Conservation (phyloP, 164 flowering plant genomes). For the Berberis vulgaris region DNA sequence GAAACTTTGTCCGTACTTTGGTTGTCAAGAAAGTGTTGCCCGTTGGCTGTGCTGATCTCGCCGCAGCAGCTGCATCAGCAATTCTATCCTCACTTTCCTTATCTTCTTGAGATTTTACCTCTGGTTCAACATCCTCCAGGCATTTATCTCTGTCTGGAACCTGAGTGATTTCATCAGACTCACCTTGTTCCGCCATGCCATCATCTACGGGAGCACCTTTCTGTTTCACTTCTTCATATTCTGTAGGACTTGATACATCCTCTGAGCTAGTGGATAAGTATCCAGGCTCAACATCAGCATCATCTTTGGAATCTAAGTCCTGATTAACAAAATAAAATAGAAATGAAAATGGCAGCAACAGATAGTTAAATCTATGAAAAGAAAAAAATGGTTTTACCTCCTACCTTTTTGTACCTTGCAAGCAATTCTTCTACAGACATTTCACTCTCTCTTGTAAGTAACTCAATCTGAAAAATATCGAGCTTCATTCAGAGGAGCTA, state of each 20-base stretch:
- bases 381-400: slow-evolving; percentile 4
- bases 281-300: slow-evolving; percentile 39
- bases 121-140: slow-evolving; percentile 22
- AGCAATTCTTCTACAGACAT: slow-evolving; percentile 80
- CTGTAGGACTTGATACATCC: slow-evolving; percentile 27
- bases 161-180: slow-evolving; percentile 15
- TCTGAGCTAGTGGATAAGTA: slow-evolving; percentile 50
- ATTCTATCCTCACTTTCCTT: slow-evolving; percentile 61
- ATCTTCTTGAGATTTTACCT: slow-evolving; percentile 32
- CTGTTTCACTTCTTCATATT: slow-evolving; percentile 18
- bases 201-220: slow-evolving; percentile 17
- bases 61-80: slow-evolving; percentile 99
- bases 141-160: slow-evolving; percentile 12
- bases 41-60: slow-evolving; percentile 97
- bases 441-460: slow-evolving; percentile 88
- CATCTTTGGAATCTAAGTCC: slow-evolving; percentile 24
- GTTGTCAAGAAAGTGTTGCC: slow-evolving; percentile 96
- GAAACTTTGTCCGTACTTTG: slow-evolving; percentile 89
- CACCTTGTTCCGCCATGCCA: slow-evolving; percentile 21
- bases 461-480: slow-evolving; percentile 54
- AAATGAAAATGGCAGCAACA: slow-evolving; percentile 2
- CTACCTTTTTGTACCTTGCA: slow-evolving; percentile 76
- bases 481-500: slow-evolving; percentile 12
- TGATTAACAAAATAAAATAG: slow-evolving; percentile 17
- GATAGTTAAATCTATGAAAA: slow-evolving; percentile 2